Percentiles rank a stretch among this genome's conserved stretches.
These are phyloP conservation scores for Kwoniella heveanensis DNA, from an alignment of 768 basidiomycete genomes.

Conservation along the genomic window DNA sequence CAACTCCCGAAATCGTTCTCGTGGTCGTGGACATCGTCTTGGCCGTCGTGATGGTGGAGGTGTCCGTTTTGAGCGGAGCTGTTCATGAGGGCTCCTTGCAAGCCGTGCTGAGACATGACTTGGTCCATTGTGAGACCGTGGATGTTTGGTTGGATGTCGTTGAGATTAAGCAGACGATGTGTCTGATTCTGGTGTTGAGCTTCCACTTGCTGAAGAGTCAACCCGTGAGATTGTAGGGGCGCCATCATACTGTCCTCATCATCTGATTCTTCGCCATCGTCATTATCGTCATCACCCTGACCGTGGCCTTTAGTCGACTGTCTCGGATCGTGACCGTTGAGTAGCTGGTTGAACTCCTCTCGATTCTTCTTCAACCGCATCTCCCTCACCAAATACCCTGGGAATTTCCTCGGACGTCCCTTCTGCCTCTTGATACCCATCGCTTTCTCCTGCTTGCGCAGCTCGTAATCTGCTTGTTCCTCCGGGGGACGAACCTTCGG, in stretches of 20 bases:
- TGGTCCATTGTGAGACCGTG: neutral
- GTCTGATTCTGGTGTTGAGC: neutral
- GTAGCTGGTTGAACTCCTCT: constrained; percentile 36
- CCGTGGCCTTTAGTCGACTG: neutral
- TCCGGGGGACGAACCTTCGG: constrained; percentile 38
- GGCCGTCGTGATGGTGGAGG: neutral
- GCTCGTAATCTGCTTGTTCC: constrained; percentile 40
- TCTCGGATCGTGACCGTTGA: constrained; percentile 22
- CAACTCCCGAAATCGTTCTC: constrained; percentile 19
- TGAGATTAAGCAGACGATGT: neutral
- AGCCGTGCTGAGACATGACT: neutral
- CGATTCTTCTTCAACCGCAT: constrained; percentile 49
- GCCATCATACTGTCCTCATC: constrained; percentile 4
- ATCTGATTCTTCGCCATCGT: neutral
- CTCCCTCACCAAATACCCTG: constrained; percentile 48
- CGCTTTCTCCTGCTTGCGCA: constrained; percentile 25
- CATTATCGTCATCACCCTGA: neutral
- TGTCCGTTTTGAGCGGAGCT: neutral
- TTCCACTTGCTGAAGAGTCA: too few relatives aligned
- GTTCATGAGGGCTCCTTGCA: constrained; percentile 1
- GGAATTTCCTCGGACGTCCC: constrained; percentile 48
- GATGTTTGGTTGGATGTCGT: neutral
- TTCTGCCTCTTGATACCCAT: constrained; percentile 36
- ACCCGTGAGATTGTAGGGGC: neutral
- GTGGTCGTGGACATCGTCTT: neutral